Conservation (phyloP, 345 rosid genomes). For the Boechera divaricarpa region DNA sequence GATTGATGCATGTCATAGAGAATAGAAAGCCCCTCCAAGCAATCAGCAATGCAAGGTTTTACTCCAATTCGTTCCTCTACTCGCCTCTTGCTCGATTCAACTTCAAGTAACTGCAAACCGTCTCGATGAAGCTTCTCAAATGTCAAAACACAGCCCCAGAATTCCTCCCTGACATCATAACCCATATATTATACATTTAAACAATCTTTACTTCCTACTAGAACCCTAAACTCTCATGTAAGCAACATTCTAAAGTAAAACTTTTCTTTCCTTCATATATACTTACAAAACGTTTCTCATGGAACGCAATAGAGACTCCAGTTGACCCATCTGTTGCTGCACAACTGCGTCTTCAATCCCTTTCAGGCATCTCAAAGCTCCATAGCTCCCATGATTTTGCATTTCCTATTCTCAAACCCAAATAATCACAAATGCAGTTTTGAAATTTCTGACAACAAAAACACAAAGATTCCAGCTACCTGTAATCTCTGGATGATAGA, state of each 20-base stretch:
- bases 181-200: background rate
- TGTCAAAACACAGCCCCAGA: slow-evolving; percentile 55
- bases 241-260: slow-evolving; percentile 3
- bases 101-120: slow-evolving; percentile 58
- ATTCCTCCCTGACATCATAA: slow-evolving; percentile 59
- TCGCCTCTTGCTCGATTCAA: slow-evolving; percentile 52
- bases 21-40: slow-evolving; percentile 72
- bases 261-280: background rate
- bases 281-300: slow-evolving; percentile 65
- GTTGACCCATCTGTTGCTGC: slow-evolving; percentile 73
- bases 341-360: slow-evolving; percentile 65
- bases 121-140: slow-evolving; percentile 64
- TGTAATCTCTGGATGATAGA: slow-evolving; percentile 71
- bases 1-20: slow-evolving; percentile 72
- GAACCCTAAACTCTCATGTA: background rate
- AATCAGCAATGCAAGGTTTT: slow-evolving; percentile 72
- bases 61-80: slow-evolving; percentile 65
- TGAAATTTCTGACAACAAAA: background rate
- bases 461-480: slow-evolving; percentile 39
- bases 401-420: slow-evolving; percentile 48
- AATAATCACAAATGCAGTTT: slow-evolving; percentile 9
- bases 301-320: slow-evolving; percentile 60
- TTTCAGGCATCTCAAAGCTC: slow-evolving; percentile 54
- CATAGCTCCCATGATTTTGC: slow-evolving; percentile 59
- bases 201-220: slow-evolving; percentile 5